These are phyloP conservation scores for Penicillium nordicum DNA, from an alignment of 2,329 filamentous ascomycete species.

Conservation along the genomic window DNA sequence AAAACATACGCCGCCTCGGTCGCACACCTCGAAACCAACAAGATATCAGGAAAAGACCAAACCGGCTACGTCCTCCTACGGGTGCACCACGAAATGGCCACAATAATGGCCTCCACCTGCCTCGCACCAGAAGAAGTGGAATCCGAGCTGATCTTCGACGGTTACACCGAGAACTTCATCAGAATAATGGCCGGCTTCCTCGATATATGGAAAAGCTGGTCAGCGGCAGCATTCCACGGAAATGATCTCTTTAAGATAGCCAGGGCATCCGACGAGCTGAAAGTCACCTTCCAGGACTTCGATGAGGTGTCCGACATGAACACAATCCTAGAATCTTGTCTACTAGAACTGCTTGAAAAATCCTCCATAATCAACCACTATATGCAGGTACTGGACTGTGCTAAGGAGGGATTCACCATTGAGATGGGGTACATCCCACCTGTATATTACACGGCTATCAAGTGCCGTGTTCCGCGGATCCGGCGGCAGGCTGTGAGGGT, in stretches of 20 bases:
- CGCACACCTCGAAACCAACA: not conserved
- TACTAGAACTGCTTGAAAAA: not conserved
- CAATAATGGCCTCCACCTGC: conserved; percentile 38
- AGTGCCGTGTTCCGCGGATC: conserved; percentile 33
- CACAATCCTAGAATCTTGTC: not conserved
- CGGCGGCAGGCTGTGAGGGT: conserved; percentile 23
- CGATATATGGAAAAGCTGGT: conserved; percentile 12
- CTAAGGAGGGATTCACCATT: conserved; percentile 16
- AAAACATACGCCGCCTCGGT: conserved; percentile 22
- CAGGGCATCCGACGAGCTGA: not conserved
- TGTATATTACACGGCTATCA: conserved; percentile 32
- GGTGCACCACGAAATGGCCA: conserved; percentile 44
- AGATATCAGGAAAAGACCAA: conserved; percentile 2
- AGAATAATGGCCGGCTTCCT: conserved; percentile 14
- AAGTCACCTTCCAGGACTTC: not conserved
- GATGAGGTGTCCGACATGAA: not conserved
- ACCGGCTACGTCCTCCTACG: conserved; percentile 33
- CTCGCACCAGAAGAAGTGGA: conserved; percentile 23
- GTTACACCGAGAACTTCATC: conserved; percentile 20
- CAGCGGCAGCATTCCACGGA: not conserved
- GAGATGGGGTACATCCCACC: conserved; percentile 34
- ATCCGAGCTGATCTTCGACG: conserved; percentile 24
- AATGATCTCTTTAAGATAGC: not conserved
- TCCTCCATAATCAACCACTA: not conserved
- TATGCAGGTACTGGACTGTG: not conserved